These are phyloP conservation scores for Epicoccum nigrum DNA, from an alignment of 2,329 filamentous ascomycete species.

Conservation along the genomic window DNA sequence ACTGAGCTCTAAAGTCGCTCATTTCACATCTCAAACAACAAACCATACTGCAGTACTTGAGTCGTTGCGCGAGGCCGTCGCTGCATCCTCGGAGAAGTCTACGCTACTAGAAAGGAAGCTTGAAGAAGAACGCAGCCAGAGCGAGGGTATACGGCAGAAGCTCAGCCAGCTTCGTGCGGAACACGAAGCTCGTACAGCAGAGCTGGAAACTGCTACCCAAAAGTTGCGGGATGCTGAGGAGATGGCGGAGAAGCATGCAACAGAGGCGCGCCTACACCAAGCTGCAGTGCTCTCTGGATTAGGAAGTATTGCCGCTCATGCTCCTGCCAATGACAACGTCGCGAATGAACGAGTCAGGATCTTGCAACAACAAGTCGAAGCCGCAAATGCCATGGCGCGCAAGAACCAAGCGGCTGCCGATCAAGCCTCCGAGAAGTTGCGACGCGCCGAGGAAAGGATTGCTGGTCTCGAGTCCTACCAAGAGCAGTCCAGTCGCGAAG, in stretches of 20 bases:
- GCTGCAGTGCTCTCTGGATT: constrained; percentile 82
- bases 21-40: constrained; percentile 68
- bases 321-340: constrained; percentile 57
- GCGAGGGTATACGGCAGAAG: constrained; percentile 78
- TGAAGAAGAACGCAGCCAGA: constrained; percentile 77
- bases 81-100: constrained; percentile 78
- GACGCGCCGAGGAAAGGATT: constrained; percentile 93
- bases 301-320: constrained; percentile 70
- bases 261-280: constrained; percentile 85
- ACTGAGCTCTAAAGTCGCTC: constrained; percentile 70
- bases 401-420: constrained; percentile 92
- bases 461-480: constrained; percentile 96
- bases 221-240: constrained; percentile 86
- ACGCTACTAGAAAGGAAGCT: constrained; percentile 78
- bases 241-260: constrained; percentile 82
- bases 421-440: constrained; percentile 82
- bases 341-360: constrained; percentile 69
- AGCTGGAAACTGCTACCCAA: constrained; percentile 76
- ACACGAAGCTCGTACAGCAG: constrained; percentile 78
- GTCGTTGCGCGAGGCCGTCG: constrained; percentile 77
- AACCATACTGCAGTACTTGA: constrained; percentile 74
- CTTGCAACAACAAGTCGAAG: constrained; percentile 78
- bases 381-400: constrained; percentile 79
- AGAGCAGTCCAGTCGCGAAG: constrained; percentile 93
- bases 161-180: constrained; percentile 78